phyloP scores from a whole-genome alignment of 257 asterid genomes.

The Perilla frutescens region DNA sequence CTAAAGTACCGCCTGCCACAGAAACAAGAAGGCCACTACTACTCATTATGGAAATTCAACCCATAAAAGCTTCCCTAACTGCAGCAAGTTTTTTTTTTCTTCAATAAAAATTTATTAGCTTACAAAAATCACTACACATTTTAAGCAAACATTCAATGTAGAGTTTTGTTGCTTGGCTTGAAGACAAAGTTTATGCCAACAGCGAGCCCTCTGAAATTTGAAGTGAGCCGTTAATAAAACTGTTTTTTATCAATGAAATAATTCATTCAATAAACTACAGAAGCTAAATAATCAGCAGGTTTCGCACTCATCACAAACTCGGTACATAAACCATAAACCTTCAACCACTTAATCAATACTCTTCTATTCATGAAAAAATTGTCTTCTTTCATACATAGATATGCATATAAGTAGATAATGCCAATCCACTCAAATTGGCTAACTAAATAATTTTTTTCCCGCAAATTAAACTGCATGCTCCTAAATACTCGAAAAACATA shows the following conservation, averaged over 20 bases:
- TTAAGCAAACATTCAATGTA: background rate
- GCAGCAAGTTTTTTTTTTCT: background rate
- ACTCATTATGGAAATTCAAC: conserved; percentile 18
- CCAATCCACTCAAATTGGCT: background rate
- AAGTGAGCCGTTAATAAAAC: background rate
- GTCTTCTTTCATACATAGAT: background rate
- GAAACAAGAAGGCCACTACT: conserved; percentile 24
- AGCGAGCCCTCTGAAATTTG: background rate
- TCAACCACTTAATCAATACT: background rate
- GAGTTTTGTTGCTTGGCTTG: background rate
- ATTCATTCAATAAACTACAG: background rate
- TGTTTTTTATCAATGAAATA: background rate
- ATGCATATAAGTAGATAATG: background rate
- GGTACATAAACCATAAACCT: conserved; percentile 6
- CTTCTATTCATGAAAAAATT: conserved; percentile 1
- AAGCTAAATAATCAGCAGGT: conserved; percentile 17
- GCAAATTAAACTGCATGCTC: background rate
- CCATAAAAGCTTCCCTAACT: background rate
- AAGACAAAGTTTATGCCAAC: conserved; percentile 9
- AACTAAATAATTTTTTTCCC: background rate
- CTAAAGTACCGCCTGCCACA: conserved; percentile 38
- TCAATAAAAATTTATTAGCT: background rate
- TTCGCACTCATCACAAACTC: conserved; percentile 13
- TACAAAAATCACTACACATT: background rate
- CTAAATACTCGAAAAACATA: conserved; percentile 10